phyloP scores from a whole-genome alignment of 2,329 filamentous ascomycete species.

The Dothiorella sarmentorum region DNA sequence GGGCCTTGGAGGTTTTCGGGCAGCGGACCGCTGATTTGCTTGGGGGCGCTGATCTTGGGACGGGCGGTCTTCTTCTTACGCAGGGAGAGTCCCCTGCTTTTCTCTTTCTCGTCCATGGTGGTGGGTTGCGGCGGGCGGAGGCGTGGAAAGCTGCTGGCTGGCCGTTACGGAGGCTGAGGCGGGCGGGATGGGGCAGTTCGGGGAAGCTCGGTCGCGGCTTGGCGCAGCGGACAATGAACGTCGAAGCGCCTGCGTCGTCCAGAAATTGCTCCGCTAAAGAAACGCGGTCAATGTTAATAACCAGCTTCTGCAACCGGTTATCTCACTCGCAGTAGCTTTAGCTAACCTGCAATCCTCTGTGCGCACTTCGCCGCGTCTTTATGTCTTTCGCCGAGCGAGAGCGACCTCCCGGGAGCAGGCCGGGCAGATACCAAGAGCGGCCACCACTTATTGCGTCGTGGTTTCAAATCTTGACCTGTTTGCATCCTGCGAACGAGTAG shows the following conservation, averaged over 20 bases:
- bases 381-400: background rate
- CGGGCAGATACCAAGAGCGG: too few relatives aligned
- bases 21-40: conserved; percentile 50
- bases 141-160: background rate
- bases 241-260: background rate
- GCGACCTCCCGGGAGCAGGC: too few relatives aligned
- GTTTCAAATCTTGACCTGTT: conserved; percentile 14
- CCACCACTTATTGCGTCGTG: conserved; percentile 15
- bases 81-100: conserved; percentile 55
- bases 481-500: too few relatives aligned
- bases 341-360: background rate
- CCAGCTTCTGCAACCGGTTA: background rate
- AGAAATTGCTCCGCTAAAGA: background rate
- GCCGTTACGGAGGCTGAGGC: conserved; percentile 10
- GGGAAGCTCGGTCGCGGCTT: background rate
- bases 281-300: background rate
- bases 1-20: conserved; percentile 20
- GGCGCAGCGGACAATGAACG: conserved; percentile 7
- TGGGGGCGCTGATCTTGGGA: conserved; percentile 58
- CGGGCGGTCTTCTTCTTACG: conserved; percentile 57
- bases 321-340: background rate
- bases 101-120: conserved; percentile 40
- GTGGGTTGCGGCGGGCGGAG: background rate
- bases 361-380: too few relatives aligned
- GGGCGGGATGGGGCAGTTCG: conserved; percentile 15